Percentiles rank a stretch among this genome's conserved stretches.
Conservation (phyloP, 768 basidiomycete species). For the Austroboletus eburneus region DNA sequence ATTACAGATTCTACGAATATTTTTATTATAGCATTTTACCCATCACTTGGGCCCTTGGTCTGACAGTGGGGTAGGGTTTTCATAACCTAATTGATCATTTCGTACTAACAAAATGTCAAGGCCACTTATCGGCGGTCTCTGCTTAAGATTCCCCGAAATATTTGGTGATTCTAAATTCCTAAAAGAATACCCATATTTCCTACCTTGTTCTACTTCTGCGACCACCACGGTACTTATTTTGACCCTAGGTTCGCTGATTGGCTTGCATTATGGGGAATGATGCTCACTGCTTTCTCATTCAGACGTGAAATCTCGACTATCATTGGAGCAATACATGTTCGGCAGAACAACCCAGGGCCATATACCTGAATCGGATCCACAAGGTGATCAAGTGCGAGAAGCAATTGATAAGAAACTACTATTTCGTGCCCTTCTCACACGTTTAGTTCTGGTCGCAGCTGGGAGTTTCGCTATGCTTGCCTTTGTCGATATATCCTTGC, state of each 20-base stretch:
- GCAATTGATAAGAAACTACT: conserved; percentile 32
- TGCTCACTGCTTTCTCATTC: conserved; percentile 1
- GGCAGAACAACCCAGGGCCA: conserved; percentile 3
- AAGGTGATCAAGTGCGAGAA: background rate
- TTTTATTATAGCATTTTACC: conserved; percentile 55
- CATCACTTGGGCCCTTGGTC: conserved; percentile 40
- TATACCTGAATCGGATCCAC: background rate
- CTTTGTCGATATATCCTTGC: conserved; percentile 60
- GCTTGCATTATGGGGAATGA: background rate
- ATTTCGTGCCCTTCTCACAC: conserved; percentile 45
- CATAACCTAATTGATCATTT: background rate
- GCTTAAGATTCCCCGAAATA: conserved; percentile 56
- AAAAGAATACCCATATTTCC: conserved; percentile 66
- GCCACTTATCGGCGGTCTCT: conserved; percentile 65
- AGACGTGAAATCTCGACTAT: conserved; percentile 16
- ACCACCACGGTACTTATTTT: conserved; percentile 48
- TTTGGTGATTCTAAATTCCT: conserved; percentile 59
- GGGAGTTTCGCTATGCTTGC: conserved; percentile 59
- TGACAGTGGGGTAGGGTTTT: conserved; percentile 39
- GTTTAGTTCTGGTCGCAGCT: conserved; percentile 52
- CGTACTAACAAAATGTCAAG: conserved; percentile 30
- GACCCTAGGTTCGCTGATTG: conserved; percentile 45
- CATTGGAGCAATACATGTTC: conserved; percentile 16
- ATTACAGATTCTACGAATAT: conserved; percentile 35
- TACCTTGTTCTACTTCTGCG: conserved; percentile 63